A percentile compares a stretch with the other conserved stretches of the same genome.
phyloP scores from a whole-genome alignment of 305 asterid species.

The Fraxinus albicans region DNA sequence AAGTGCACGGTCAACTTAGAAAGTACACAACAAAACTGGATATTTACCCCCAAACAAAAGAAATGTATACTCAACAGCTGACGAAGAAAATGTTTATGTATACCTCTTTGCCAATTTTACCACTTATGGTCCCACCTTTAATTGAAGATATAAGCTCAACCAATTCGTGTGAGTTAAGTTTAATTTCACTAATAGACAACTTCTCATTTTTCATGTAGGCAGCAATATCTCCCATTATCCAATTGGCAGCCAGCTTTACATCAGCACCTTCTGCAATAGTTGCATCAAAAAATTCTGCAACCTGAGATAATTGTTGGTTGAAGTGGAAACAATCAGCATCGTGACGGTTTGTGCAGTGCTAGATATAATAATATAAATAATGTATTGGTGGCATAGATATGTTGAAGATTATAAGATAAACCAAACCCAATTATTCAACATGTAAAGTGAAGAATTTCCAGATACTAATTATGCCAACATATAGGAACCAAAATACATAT shows the following conservation, averaged over 20 bases:
- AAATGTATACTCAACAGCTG: too few relatives aligned
- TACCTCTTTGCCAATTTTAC: conserved; percentile 98
- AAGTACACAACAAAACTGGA: not conserved
- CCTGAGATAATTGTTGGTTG: conserved; percentile 42
- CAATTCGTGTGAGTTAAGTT: conserved; percentile 77
- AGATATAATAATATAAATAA: too few relatives aligned
- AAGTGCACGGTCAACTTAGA: not conserved
- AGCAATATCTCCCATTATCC: conserved; percentile 99
- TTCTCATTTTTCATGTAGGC: conserved; percentile 86
- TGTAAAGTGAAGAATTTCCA: not conserved
- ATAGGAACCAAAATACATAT: not conserved
- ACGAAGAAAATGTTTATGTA: too few relatives aligned
- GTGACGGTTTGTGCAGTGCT: not conserved
- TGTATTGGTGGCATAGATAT: not conserved
- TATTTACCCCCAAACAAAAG: too few relatives aligned
- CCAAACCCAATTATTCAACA: not conserved
- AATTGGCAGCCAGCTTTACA: conserved; percentile 78
- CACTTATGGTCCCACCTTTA: conserved; percentile 83
- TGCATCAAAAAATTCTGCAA: conserved; percentile 80
- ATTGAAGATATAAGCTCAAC: conserved; percentile 85
- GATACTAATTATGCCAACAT: conserved; percentile 6
- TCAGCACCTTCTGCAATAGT: conserved; percentile 76
- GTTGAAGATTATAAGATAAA: not conserved
- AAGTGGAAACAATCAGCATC: not conserved
- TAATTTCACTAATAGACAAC: conserved; percentile 62